Percentiles rank a stretch among this genome's conserved stretches.
Conservation (phyloP, 108 stramenopile genomes). For the Phaeodactylum tricornutum region DNA sequence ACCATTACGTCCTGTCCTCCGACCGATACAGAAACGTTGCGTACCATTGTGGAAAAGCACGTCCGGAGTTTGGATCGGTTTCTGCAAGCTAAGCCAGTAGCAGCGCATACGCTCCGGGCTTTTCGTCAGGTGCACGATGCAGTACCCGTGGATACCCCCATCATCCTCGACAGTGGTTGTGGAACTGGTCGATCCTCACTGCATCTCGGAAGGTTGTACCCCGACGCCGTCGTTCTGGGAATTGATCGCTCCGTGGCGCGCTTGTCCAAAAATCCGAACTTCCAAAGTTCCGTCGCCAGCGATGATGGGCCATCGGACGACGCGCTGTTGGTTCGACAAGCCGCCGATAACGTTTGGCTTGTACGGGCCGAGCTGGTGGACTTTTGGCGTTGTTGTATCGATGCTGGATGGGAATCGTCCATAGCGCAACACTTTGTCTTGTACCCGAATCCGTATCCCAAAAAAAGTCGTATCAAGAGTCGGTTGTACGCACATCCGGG, state of each 20-base stretch:
- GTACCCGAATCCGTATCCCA: constrained; percentile 94
- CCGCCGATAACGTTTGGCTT: constrained; percentile 25
- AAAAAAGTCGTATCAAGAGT: constrained; percentile 42
- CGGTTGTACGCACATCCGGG: constrained; percentile 85
- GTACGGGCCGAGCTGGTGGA: constrained; percentile 83
- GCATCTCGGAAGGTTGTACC: constrained; percentile 42
- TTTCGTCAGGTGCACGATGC: constrained; percentile 19
- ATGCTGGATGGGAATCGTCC: constrained; percentile 12
- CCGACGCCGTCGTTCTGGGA: constrained; percentile 60
- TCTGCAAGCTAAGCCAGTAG: constrained; percentile 33
- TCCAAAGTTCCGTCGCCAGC: background rate
- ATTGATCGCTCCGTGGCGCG: constrained; percentile 79
- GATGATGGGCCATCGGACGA: constrained; percentile 8
- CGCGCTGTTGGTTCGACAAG: constrained; percentile 3
- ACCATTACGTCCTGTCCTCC: constrained; percentile 31
- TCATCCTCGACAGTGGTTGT: constrained; percentile 83
- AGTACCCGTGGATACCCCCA: constrained; percentile 3
- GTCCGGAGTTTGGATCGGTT: constrained; percentile 21
- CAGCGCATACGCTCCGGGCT: constrained; percentile 41
- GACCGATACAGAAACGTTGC: constrained; percentile 18
- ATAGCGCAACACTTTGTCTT: constrained; percentile 57
- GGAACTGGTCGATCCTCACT: constrained; percentile 71
- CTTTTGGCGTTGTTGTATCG: constrained; percentile 85
- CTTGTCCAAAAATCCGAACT: constrained; percentile 12
- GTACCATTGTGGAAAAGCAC: constrained; percentile 22